Percentiles rank a stretch among this genome's conserved stretches.
Evolutionary conservation across 1,139 yeast genomes (phyloP).

Genomic region (Saccharomyces hybrid): DNA sequence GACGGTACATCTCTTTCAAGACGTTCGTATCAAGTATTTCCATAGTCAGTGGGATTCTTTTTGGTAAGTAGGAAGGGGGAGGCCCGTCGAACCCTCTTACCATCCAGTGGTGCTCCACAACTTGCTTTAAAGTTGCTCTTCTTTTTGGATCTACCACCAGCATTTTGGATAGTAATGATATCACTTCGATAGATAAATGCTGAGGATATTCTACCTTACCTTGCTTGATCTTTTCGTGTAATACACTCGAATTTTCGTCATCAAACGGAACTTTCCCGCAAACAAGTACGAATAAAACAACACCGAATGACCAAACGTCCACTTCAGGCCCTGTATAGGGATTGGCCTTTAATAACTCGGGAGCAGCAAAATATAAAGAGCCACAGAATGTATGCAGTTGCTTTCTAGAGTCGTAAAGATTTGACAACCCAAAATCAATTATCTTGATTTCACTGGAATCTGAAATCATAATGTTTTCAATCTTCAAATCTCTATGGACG

Average conservation of each 20-base stretch:
- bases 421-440: constrained; percentile 91
- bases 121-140: constrained; percentile 72
- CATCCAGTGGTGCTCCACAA: constrained; percentile 91
- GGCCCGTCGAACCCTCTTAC: constrained; percentile 72
- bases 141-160: constrained; percentile 77
- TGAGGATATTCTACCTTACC: constrained; percentile 89
- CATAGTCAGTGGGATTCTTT: constrained; percentile 66
- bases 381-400: constrained; percentile 91
- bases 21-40: constrained; percentile 52
- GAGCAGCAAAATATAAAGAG: constrained; percentile 94
- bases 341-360: constrained; percentile 81
- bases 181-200: constrained; percentile 69
- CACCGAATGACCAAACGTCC: constrained; percentile 97
- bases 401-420: constrained; percentile 63
- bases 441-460: constrained; percentile 88
- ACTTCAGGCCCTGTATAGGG: constrained; percentile 96
- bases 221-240: constrained; percentile 87
- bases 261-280: constrained; percentile 99
- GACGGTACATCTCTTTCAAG: constrained; percentile 65
- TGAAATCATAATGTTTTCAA: constrained; percentile 90
- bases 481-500: constrained; percentile 91
- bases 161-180: constrained; percentile 74
- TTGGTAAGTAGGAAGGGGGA: constrained; percentile 64
- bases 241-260: constrained; percentile 81
- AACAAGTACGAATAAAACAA: constrained; percentile 82